Evolutionary conservation across 192 early-diverging fungal species (phyloP).

Genomic region (Coemansia sp.): DNA sequence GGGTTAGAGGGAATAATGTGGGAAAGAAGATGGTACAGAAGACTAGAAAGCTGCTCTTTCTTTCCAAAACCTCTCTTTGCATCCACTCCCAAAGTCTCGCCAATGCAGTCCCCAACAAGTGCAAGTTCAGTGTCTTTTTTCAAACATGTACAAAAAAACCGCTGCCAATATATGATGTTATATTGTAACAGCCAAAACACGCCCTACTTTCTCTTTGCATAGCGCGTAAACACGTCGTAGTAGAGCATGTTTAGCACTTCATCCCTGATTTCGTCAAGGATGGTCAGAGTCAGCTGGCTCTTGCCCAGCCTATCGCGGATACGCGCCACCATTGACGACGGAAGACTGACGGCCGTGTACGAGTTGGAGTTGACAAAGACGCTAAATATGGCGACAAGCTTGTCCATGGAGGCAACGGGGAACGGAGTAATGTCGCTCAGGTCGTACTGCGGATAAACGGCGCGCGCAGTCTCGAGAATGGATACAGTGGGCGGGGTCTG

Average conservation of each 20-base stretch:
- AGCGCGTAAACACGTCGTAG: conserved; percentile 47
- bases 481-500: conserved; percentile 41
- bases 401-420: conserved; percentile 46
- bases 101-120: too few species aligned
- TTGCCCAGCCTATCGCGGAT: conserved; percentile 33
- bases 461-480: conserved; percentile 41
- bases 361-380: conserved; percentile 51
- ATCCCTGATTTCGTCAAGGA: conserved; percentile 51
- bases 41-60: too few species aligned
- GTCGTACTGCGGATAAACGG: conserved; percentile 34
- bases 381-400: conserved; percentile 44
- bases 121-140: too few species aligned
- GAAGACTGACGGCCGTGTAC: conserved; percentile 38
- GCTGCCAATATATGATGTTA: too few species aligned
- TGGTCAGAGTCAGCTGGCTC: conserved; percentile 33
- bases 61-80: too few species aligned
- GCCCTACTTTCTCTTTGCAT: conserved; percentile 17
- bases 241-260: conserved; percentile 51
- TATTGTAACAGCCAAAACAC: not conserved
- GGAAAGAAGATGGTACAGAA: too few species aligned
- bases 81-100: too few species aligned
- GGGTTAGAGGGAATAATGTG: too few species aligned
- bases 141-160: too few species aligned
- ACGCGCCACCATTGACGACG: conserved; percentile 33
- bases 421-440: conserved; percentile 32